These are phyloP conservation scores for Ustilago sp. DNA, from an alignment of 1,284 basidiomycete species.

Conservation along the genomic window DNA sequence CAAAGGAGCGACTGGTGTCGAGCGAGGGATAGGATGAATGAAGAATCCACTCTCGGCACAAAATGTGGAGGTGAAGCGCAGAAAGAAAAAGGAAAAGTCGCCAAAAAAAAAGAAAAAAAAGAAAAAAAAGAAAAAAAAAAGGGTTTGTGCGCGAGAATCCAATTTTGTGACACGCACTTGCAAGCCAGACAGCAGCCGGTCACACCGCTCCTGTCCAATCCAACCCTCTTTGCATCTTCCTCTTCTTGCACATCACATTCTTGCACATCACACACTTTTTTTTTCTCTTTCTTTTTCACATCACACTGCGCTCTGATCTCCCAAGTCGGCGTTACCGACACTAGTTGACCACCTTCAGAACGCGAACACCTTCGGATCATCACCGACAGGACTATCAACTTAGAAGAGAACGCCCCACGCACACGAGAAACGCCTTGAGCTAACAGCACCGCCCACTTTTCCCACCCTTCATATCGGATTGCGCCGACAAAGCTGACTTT, in stretches of 20 bases:
- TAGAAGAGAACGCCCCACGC: neutral
- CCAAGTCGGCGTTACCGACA: neutral
- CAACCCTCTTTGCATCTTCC: no score
- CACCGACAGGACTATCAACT: neutral
- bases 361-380: neutral
- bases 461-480: slow-evolving; percentile 1
- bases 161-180: neutral
- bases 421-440: neutral
- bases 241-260: no score
- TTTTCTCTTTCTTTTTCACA: no score
- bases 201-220: no score
- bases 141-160: slow-evolving; percentile 3
- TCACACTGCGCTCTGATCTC: neutral
- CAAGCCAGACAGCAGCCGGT: no score
- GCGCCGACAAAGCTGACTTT: neutral
- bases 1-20: neutral
- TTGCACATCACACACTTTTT: no score
- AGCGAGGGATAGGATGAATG: neutral
- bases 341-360: no score
- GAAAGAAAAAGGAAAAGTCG: neutral
- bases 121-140: neutral
- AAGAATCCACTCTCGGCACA: neutral
- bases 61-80: neutral
- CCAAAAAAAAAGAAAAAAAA: slow-evolving; percentile 1
- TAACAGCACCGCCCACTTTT: neutral